Evolutionary conservation across 2,329 filamentous ascomycete species (phyloP).

Genomic region (Alternaria sp.): DNA sequence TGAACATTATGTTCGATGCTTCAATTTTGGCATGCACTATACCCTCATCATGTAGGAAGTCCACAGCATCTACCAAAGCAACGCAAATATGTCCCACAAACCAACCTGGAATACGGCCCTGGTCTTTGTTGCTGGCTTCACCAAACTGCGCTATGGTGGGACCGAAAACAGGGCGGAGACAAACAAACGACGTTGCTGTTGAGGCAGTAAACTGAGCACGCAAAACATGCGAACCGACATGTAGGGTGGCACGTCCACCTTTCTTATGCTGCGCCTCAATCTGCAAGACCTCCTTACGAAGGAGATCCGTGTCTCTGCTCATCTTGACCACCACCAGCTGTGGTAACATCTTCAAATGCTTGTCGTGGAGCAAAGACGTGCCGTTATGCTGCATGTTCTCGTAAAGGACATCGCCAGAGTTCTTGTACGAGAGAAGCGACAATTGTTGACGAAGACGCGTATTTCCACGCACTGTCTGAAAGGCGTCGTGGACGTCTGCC

Average conservation of each 20-base stretch:
- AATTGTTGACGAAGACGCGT: constrained; percentile 7
- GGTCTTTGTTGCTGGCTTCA: background rate
- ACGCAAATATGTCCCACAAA: constrained; percentile 26
- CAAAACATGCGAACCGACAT: constrained; percentile 5
- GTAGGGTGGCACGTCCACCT: background rate
- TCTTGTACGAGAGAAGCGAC: background rate
- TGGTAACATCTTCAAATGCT: background rate
- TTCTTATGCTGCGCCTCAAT: background rate
- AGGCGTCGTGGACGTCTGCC: background rate
- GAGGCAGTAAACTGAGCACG: constrained; percentile 3
- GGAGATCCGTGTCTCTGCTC: background rate
- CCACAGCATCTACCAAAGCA: constrained; percentile 15
- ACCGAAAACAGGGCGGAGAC: constrained; percentile 21
- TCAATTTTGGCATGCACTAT: constrained; percentile 12
- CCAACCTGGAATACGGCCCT: constrained; percentile 12
- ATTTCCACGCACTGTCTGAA: background rate
- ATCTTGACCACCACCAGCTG: constrained; percentile 15
- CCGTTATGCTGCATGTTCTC: constrained; percentile 1
- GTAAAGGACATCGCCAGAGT: background rate
- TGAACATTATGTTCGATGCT: constrained; percentile 16
- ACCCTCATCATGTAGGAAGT: constrained; percentile 11
- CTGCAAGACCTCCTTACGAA: background rate
- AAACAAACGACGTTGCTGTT: constrained; percentile 9
- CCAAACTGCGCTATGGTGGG: constrained; percentile 19
- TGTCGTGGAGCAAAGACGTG: background rate